phyloP scores from a whole-genome alignment of 2,329 filamentous ascomycete genomes.

The Chaetothyriales sp. region DNA sequence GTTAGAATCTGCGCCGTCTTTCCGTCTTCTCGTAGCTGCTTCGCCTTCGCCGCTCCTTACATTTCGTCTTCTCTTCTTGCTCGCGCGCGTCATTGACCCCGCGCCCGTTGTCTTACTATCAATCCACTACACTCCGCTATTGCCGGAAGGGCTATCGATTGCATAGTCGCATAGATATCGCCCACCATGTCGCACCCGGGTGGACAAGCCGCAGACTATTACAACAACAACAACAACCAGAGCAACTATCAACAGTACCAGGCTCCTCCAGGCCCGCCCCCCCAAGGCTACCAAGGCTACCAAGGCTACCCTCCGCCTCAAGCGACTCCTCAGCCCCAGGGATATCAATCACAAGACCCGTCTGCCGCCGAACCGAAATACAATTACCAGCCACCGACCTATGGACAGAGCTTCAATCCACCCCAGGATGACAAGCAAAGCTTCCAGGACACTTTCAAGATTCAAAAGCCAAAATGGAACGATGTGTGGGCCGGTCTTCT shows the following conservation, averaged over 20 bases:
- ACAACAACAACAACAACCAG: constrained; percentile 10
- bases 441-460: constrained; percentile 71
- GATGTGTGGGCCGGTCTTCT: constrained; percentile 80
- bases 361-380: constrained; percentile 6
- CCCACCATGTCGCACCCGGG: constrained; percentile 15
- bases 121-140: background rate
- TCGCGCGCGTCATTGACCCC: background rate
- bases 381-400: constrained; percentile 23
- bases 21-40: background rate
- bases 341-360: constrained; percentile 8
- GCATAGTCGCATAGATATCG: background rate
- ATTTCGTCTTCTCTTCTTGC: background rate
- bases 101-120: background rate
- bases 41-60: background rate
- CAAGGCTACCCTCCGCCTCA: constrained; percentile 9
- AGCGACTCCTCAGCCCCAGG: constrained; percentile 7
- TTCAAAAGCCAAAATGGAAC: constrained; percentile 75
- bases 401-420: constrained; percentile 26
- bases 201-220: constrained; percentile 15
- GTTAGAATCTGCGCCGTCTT: background rate
- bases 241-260: constrained; percentile 8
- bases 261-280: constrained; percentile 4
- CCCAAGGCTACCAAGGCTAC: constrained; percentile 12
- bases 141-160: background rate
- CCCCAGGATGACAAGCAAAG: constrained; percentile 34